phyloP scores from a whole-genome alignment of 805 yeast genomes.

The Wickerhamomyces canadensis region DNA sequence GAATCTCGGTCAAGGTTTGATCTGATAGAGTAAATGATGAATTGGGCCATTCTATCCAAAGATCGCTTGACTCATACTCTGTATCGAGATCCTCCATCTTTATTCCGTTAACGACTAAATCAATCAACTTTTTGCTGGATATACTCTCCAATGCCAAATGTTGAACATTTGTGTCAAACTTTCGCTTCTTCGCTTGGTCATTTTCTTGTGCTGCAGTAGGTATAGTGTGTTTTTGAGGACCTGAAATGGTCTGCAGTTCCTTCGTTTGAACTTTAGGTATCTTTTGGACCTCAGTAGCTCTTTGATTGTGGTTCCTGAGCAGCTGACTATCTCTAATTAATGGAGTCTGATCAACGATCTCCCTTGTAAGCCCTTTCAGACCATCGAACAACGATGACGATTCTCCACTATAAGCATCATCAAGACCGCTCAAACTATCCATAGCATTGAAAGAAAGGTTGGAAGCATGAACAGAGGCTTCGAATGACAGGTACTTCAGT shows the following conservation, averaged over 20 bases:
- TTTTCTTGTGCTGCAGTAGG: too few species aligned
- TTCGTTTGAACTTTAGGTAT: too few species aligned
- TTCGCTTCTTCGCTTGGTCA: conserved; percentile 11
- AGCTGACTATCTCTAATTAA: conserved; percentile 4
- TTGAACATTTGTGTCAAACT: conserved; percentile 11
- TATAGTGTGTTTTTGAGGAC: too few species aligned
- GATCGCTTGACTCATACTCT: conserved; percentile 19
- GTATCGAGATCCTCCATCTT: conserved; percentile 24
- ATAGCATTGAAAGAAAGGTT: conserved; percentile 4
- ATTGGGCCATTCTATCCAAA: conserved; percentile 22
- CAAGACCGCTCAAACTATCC: background rate
- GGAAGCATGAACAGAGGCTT: conserved; percentile 1
- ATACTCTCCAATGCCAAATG: conserved; percentile 14
- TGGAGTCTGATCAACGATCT: background rate
- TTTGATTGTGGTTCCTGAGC: too few species aligned
- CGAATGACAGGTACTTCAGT: conserved; percentile 1
- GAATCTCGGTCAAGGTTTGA: conserved; percentile 17
- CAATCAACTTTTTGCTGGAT: conserved; percentile 5
- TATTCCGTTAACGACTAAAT: conserved; percentile 9
- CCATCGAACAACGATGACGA: conserved; percentile 13
- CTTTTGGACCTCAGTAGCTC: too few species aligned
- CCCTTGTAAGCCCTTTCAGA: conserved; percentile 7
- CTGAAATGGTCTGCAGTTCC: too few species aligned
- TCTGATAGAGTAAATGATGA: conserved; percentile 16
- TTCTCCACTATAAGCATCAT: background rate